Conservation (phyloP, 1,284 basidiomycete species). For the Cryptococcus jaspeensis region DNA sequence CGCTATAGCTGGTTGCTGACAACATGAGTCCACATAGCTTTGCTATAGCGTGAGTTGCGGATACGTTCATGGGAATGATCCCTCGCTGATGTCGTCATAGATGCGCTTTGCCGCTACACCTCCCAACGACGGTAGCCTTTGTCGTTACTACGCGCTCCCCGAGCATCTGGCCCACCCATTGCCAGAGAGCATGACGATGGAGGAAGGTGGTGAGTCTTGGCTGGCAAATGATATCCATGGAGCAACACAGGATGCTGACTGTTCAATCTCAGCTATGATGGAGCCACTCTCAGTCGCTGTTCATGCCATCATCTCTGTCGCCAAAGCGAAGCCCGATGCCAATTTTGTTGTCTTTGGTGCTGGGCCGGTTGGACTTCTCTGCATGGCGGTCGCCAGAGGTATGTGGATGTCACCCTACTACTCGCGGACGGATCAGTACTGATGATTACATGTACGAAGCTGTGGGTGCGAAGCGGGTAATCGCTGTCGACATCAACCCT, state of each 20-base stretch:
- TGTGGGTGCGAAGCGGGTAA: constrained; percentile 73
- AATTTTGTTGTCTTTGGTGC: constrained; percentile 78
- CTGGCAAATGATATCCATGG: too few species aligned
- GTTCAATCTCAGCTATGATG: constrained; percentile 62
- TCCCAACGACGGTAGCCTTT: constrained; percentile 46
- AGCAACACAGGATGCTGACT: too few species aligned
- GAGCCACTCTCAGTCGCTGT: constrained; percentile 91
- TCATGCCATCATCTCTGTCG: constrained; percentile 79
- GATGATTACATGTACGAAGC: too few species aligned
- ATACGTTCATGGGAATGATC: too few species aligned
- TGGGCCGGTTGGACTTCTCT: constrained; percentile 87
- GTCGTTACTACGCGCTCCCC: constrained; percentile 44
- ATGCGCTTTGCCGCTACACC: constrained; percentile 50
- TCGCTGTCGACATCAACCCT: constrained; percentile 82
- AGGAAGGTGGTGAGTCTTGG: too few species aligned
- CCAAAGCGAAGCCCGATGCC: constrained; percentile 68
- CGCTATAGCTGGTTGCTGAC: too few species aligned
- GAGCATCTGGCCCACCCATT: background rate
- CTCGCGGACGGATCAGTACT: too few species aligned
- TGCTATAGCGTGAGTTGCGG: too few species aligned
- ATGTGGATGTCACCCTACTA: too few species aligned
- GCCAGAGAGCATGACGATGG: too few species aligned
- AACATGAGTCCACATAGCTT: too few species aligned
- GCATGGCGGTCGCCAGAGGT: constrained; percentile 89
- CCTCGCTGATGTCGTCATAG: constrained; percentile 12